These are phyloP conservation scores for Begonia masoniana DNA, from an alignment of 306 rosid genomes.

Conservation along the genomic window DNA sequence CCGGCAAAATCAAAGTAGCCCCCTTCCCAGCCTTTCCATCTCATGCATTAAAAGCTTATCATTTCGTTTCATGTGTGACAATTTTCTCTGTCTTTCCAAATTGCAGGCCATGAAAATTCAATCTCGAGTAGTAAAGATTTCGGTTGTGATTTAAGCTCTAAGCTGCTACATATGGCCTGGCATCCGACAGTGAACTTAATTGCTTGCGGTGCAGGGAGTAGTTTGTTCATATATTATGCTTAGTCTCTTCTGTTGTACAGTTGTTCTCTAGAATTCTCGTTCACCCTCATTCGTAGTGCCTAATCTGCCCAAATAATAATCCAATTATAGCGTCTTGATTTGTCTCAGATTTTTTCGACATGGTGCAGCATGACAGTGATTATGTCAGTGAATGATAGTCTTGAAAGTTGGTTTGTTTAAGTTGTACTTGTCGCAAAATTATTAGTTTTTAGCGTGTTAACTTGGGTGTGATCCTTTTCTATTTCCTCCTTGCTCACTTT, in stretches of 20 bases:
- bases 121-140: conserved; percentile 13
- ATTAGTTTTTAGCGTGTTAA: too few species aligned
- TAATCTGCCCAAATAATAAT: too few species aligned
- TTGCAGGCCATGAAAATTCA: conserved; percentile 33
- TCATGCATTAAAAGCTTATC: too few species aligned
- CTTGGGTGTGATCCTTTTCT: too few species aligned
- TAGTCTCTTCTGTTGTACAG: conserved; percentile 17
- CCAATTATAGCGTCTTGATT: too few species aligned
- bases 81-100: neutral
- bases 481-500: too few species aligned
- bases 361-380: too few species aligned
- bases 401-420: too few species aligned
- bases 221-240: conserved; percentile 41
- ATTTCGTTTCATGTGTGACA: neutral
- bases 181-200: conserved; percentile 48
- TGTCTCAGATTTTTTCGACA: too few species aligned
- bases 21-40: neutral
- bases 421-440: too few species aligned
- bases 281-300: too few species aligned
- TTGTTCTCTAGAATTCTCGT: neutral
- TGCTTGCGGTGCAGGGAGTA: conserved; percentile 45
- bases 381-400: too few species aligned
- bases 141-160: conserved; percentile 21
- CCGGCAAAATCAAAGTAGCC: conserved; percentile 23
- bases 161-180: conserved; percentile 48